Evolutionary conservation across 192 early-diverging fungal species (phyloP), one percentile per base, ranked within the genome.

Genomic region (Podila horticola): DNA sequence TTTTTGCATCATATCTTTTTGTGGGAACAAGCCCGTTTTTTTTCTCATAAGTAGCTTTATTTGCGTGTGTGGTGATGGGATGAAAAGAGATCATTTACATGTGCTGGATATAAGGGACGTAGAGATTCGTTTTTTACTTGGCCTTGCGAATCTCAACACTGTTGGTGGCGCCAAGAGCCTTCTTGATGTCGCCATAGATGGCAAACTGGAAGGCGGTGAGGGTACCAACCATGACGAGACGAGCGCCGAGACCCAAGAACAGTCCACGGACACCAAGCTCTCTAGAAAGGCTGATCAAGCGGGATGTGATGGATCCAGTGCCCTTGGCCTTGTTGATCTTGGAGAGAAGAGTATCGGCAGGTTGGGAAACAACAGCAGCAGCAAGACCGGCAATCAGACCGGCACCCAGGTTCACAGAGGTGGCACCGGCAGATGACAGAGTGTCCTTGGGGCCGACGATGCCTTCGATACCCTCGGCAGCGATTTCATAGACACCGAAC

Each of bases 311-410:
- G 19, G 87, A 82, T 36, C 90, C 91, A 66, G 74, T 82, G 58
- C 88, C 88, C 72, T 86, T 83, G 29, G 83, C 61, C 83, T 92
- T 92, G 88, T 91, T 91, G 71, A 92, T 88, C 88, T 87, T 88
- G 67, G 90, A 91, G 41, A 92, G 82, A 17, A 91, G 66, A 36
- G 90, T 91, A 71, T 91, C 89, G 64, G 90, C 90, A 31, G 89
- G 90, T 38, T 91, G 89, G 5, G 89, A 90, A 34, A 91, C 82
- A 38, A 91, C 79, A 65, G 90, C 90, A 58, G 90, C 90, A 60
- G 85, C 88, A 55, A 87, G 74, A 86, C 90, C 90, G 50, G 90
- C 88, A 82, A 89, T 84, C 52, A 91, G 63, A 88, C 91, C 91
- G 50, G 89, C 59, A 26, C 74, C 74, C 61, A 92, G 67, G 67